These are phyloP conservation scores for Ilex asprella DNA, from an alignment of 257 asterid genomes.

Conservation along the genomic window DNA sequence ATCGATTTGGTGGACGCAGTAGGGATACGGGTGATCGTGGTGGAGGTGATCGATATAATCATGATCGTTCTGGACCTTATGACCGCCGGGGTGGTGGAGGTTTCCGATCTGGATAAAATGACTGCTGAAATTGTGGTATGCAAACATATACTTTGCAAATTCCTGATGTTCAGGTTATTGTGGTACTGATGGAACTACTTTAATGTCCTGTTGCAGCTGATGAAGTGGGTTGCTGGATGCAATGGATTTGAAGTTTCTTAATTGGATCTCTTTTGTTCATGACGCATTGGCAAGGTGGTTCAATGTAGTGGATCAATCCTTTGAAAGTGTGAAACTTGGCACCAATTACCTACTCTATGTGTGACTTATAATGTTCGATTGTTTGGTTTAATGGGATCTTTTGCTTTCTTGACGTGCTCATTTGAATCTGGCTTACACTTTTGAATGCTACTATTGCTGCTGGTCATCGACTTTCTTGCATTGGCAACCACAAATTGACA, in stretches of 20 bases:
- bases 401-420: constrained; percentile 41
- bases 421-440: constrained; percentile 34
- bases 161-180: neutral
- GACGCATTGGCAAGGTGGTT: constrained; percentile 17
- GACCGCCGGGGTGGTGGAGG: constrained; percentile 68
- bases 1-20: constrained; percentile 55
- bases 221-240: constrained; percentile 31
- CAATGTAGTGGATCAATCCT: constrained; percentile 25
- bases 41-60: constrained; percentile 64
- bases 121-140: constrained; percentile 4
- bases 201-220: constrained; percentile 32
- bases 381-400: constrained; percentile 38
- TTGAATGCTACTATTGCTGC: constrained; percentile 57
- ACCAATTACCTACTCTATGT: constrained; percentile 46
- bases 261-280: constrained; percentile 22
- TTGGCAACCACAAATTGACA: constrained; percentile 27
- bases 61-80: constrained; percentile 92
- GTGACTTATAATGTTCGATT: constrained; percentile 47
- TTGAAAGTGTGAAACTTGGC: constrained; percentile 44
- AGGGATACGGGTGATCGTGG: constrained; percentile 62
- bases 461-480: constrained; percentile 57
- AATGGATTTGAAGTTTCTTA: constrained; percentile 17
- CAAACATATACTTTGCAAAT: neutral
- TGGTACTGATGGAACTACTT: constrained; percentile 9
- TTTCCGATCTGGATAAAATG: constrained; percentile 32